Conservation (phyloP, 140 eudicot species). For the Senecio squalidus region DNA sequence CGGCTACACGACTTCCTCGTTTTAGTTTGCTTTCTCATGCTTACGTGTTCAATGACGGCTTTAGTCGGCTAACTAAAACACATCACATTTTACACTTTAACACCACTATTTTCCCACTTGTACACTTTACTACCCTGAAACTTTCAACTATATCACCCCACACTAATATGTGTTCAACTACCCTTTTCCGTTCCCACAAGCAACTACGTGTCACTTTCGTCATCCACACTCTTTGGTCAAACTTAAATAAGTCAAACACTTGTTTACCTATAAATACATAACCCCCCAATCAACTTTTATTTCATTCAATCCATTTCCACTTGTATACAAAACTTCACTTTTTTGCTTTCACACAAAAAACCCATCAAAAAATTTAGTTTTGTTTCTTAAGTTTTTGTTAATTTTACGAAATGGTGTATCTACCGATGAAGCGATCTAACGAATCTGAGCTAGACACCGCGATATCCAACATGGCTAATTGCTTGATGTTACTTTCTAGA, state of each 20-base stretch:
- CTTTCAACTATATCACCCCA: constrained; percentile 2
- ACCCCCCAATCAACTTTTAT: constrained; percentile 5
- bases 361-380: background rate
- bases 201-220: constrained; percentile 32
- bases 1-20: background rate
- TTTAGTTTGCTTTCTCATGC: background rate
- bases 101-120: constrained; percentile 7
- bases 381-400: background rate
- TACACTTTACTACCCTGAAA: constrained; percentile 19
- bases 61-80: constrained; percentile 17
- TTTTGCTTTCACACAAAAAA: constrained; percentile 17
- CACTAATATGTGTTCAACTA: constrained; percentile 5
- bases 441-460: constrained; percentile 30
- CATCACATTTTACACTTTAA: constrained; percentile 12
- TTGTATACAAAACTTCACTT: background rate
- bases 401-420: constrained; percentile 13
- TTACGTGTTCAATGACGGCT: constrained; percentile 22
- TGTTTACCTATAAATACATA: constrained; percentile 29
- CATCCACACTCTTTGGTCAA: constrained; percentile 34
- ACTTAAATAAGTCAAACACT: constrained; percentile 38
- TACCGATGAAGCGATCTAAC: constrained; percentile 43
- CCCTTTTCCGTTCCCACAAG: constrained; percentile 34
- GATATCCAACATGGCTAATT: constrained; percentile 49
- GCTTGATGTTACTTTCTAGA: constrained; percentile 42
- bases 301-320: constrained; percentile 12